phyloP scores from a whole-genome alignment of 352 stramenopile species.

The Globisporangium solare region DNA sequence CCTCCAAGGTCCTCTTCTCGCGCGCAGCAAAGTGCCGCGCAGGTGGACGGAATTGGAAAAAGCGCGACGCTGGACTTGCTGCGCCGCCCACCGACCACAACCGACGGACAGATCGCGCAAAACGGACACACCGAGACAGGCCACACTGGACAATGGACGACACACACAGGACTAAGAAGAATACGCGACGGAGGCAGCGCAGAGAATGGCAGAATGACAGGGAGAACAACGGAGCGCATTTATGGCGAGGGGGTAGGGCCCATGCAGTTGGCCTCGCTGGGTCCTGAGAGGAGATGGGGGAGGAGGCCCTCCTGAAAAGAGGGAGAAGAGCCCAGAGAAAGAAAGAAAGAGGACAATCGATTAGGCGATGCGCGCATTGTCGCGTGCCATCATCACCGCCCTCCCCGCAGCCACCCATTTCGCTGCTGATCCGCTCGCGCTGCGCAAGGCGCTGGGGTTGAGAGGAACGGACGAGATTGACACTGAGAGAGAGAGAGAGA shows the following conservation, averaged over 20 bases:
- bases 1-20: too few species aligned
- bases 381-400: too few species aligned
- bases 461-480: too few species aligned
- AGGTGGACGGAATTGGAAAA: neutral
- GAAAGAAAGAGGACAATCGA: neutral
- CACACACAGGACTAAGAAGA: too few species aligned
- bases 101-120: neutral
- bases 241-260: neutral
- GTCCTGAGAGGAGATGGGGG: neutral
- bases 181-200: too few species aligned
- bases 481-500: too few species aligned
- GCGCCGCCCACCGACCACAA: neutral
- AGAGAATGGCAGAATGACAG: neutral
- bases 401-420: too few species aligned
- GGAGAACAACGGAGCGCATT: neutral
- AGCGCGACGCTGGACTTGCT: neutral
- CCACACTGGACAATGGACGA: too few species aligned
- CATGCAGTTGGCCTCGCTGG: neutral
- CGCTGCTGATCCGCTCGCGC: too few species aligned
- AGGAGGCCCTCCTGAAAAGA: neutral
- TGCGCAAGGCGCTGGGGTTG: too few species aligned
- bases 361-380: too few species aligned
- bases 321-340: neutral
- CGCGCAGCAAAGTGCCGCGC: neutral
- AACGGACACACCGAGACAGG: too few species aligned